Base-by-base conservation (phyloP, 371 early-diverging fungal species). In the Funneliformis caledonium region DNA sequence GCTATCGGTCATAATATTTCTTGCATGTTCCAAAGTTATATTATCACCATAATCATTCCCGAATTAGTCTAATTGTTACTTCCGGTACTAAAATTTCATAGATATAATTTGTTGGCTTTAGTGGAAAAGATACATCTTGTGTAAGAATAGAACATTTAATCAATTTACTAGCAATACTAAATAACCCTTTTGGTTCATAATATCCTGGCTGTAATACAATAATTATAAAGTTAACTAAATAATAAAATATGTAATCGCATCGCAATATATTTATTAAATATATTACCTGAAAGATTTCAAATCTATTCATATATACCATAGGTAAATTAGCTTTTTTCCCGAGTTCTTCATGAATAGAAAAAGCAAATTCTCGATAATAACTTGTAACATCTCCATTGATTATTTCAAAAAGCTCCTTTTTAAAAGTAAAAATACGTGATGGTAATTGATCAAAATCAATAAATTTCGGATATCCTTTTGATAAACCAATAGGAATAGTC, bases 371-470 rank as follows among this genome's bases (percentile, higher is more conserved):
- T 6, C 60, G 60, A 60, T 60, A 60, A 16, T 60, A n/a, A 60
- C 60, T 60, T 10, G 4, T 7, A n/a, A 60, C 60, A n/a, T 60
- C 19, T 4, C 60, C 60, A 16, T n/a, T n/a, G 19, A 60, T 60
- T 11, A 60, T 14, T 11, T 60, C 22, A 10, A n/a, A n/a, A n/a
- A 60, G 22, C 5, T 60, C 22, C 19, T 60, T 60, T 22, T 60
- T 14, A 6, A 60, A 60, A 14, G 10, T 60, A 6, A n/a, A 14
- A 11, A 60, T 60, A 2, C 60, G 60, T 60, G 14, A 16, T 11
- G 60, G 60, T 60, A 60, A 14, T 60, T 60, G 60, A 60, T 60
- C 60, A 60, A n/a, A 60, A 60, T 60, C 60, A 60, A 60, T 60
- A n/a, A 1, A n/a, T 60, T 14, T 7, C 10, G 60, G 60, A 60